These are phyloP conservation scores for Leishmania mexicana DNA, from an alignment of 208 protist genomes.

Conservation along the genomic window DNA sequence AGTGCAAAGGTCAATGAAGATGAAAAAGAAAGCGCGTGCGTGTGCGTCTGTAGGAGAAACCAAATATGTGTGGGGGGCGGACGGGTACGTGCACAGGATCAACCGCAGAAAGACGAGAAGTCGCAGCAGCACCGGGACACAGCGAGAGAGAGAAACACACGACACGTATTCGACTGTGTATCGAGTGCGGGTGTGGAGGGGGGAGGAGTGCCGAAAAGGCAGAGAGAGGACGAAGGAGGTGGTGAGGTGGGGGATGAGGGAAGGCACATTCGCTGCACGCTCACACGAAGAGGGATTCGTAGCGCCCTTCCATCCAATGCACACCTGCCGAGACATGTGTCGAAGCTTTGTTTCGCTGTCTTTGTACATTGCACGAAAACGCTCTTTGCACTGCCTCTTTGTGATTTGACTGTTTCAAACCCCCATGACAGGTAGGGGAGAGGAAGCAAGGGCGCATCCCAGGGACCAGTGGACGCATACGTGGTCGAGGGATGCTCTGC, in stretches of 20 bases:
- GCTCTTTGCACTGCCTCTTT: background rate
- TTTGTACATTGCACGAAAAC: background rate
- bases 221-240: background rate
- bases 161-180: background rate
- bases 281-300: background rate
- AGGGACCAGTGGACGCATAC: background rate
- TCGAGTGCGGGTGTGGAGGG: background rate
- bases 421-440: background rate
- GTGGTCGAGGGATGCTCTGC: background rate
- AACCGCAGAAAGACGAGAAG: background rate
- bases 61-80: background rate
- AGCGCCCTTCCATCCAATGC: background rate
- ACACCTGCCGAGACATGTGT: background rate
- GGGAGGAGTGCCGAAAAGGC: background rate
- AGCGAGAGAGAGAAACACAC: background rate
- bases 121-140: conserved; percentile 1
- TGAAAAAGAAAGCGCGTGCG: background rate
- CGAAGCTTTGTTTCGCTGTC: background rate
- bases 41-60: background rate
- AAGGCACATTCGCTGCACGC: background rate
- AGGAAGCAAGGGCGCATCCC: background rate
- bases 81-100: background rate
- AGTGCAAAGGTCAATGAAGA: too few species aligned
- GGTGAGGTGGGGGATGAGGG: background rate
- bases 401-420: background rate